These are phyloP conservation scores for Astragalus glycyphyllos DNA, from an alignment of 306 rosid species.

Conservation along the genomic window DNA sequence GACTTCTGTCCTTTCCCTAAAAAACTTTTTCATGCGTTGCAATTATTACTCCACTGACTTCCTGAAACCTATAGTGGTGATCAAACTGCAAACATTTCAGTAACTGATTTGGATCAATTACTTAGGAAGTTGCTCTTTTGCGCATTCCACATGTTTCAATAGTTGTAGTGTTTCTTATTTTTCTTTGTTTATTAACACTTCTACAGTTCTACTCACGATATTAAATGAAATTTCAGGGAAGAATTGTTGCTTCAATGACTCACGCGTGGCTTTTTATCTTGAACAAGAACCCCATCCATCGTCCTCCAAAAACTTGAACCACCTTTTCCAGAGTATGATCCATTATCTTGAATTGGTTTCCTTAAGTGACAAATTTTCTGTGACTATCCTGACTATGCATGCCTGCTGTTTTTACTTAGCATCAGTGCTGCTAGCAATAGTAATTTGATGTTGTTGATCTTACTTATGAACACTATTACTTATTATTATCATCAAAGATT, in stretches of 20 bases:
- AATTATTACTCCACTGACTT: conserved; percentile 17
- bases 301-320: conserved; percentile 82
- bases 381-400: conserved; percentile 25
- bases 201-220: conserved; percentile 39
- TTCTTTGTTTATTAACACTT: conserved; percentile 31
- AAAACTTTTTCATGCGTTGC: conserved; percentile 17
- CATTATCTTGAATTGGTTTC: conserved; percentile 35
- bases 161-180: conserved; percentile 11
- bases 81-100: conserved; percentile 23
- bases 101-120: conserved; percentile 31
- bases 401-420: conserved; percentile 29
- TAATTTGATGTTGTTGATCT: conserved; percentile 26
- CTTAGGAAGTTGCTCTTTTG: conserved; percentile 23
- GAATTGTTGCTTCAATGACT: conserved; percentile 90
- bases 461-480: conserved; percentile 1
- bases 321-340: conserved; percentile 91
- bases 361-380: conserved; percentile 29
- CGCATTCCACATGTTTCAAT: conserved; percentile 9
- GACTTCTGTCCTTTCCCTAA: conserved; percentile 11
- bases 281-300: conserved; percentile 89
- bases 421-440: background rate
- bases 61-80: conserved; percentile 23
- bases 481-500: conserved; percentile 16
- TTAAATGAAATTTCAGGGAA: conserved; percentile 66
- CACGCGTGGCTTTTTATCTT: conserved; percentile 80